Percentiles rank a stretch among this genome's conserved stretches.
Evolutionary conservation across 2,329 filamentous ascomycete species (phyloP).

Genomic region (Cercospora citrullina): DNA sequence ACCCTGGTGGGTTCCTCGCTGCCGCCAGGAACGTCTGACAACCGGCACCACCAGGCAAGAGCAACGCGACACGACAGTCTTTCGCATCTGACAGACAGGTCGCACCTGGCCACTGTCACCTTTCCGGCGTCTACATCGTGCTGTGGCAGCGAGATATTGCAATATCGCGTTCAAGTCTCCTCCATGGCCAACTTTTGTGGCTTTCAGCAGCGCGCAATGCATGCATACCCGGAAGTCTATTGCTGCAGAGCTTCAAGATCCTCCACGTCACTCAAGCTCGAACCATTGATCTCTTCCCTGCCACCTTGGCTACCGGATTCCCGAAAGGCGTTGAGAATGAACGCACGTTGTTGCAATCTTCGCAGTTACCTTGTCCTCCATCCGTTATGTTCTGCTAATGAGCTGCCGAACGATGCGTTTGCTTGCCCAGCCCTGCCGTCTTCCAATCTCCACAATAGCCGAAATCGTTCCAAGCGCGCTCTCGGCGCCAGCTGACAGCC

Average conservation of each 20-base stretch:
- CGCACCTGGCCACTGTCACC: not conserved
- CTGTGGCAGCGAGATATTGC: not conserved
- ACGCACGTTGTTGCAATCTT: not conserved
- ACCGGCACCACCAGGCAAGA: not conserved
- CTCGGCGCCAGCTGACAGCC: not conserved
- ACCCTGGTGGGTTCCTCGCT: not conserved
- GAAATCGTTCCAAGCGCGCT: not conserved
- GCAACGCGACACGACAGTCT: not conserved
- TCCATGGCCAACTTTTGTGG: not conserved
- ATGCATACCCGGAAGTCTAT: not conserved
- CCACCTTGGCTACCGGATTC: not conserved
- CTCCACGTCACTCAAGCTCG: not conserved
- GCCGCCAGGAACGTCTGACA: not conserved
- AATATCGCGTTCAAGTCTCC: not conserved
- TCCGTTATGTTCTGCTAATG: not conserved
- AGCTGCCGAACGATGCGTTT: not conserved
- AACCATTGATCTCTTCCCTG: not conserved
- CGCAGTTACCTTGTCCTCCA: not conserved
- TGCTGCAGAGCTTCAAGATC: not conserved
- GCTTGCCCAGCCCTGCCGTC: not conserved
- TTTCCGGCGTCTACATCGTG: not conserved
- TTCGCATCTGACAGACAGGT: not conserved
- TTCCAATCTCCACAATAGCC: not conserved
- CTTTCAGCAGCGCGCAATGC: not conserved
- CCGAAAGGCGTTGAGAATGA: not conserved